These are phyloP conservation scores for Lepidium didymum DNA, from an alignment of 345 rosid species.

Conservation along the genomic window DNA sequence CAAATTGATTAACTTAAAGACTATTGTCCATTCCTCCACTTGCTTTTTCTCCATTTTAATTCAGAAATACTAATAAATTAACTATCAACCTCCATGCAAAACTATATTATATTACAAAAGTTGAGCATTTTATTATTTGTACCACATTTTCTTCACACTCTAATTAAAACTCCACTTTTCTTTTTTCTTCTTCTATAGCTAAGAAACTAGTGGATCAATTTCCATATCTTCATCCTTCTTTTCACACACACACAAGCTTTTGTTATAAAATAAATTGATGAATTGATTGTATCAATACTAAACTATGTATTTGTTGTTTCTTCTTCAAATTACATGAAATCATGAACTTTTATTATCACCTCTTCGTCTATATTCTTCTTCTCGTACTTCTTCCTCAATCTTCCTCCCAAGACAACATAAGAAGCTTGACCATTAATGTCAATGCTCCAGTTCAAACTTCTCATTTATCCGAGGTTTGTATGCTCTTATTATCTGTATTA, in stretches of 20 bases:
- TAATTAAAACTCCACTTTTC: constrained; percentile 14
- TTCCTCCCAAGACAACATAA: constrained; percentile 19
- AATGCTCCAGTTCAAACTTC: constrained; percentile 6
- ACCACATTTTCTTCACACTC: constrained; percentile 16
- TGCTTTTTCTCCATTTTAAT: background rate
- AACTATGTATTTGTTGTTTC: background rate
- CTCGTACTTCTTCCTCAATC: constrained; percentile 7
- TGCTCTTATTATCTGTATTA: background rate
- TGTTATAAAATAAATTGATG: background rate
- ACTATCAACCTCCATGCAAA: constrained; percentile 25
- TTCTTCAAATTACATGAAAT: constrained; percentile 11
- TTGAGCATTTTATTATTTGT: background rate
- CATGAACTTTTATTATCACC: constrained; percentile 18
- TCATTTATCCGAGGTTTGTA: constrained; percentile 14
- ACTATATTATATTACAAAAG: constrained; percentile 16
- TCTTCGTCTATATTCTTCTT: constrained; percentile 14
- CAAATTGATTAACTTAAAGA: background rate
- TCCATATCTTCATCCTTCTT: background rate
- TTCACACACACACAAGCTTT: background rate
- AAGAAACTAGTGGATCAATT: constrained; percentile 19
- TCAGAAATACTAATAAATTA: background rate
- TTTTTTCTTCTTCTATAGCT: constrained; percentile 9
- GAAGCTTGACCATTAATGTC: constrained; percentile 19
- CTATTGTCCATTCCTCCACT: constrained; percentile 21
- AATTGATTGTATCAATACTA: background rate